Base-by-base conservation (phyloP, 2,329 filamentous ascomycete genomes). In the Apiospora rasikravindrae region DNA sequence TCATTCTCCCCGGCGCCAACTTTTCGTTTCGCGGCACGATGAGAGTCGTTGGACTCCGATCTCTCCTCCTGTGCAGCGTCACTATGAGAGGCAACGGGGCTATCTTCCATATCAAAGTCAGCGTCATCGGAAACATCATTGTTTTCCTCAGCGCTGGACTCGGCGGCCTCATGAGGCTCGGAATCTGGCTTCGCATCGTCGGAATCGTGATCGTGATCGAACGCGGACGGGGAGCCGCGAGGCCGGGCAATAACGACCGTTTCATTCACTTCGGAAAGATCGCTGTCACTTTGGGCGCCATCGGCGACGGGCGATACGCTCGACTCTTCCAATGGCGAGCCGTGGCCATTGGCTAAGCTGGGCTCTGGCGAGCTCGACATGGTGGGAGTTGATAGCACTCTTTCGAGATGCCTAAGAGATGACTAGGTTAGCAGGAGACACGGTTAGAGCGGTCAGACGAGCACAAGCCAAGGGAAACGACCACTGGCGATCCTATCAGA, bases 61-160 rank as follows among this genome's bases (percentile, higher is more conserved):
- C 88, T 85, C 76, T 88, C 88, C 73, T 88, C 87, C 69, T 84
- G 83, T 69, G 79, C 82, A 71, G 82, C 83, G 70, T 87, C 85
- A 72, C 85, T 86, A 70, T 84, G 85, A 2, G 79, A 82, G 53
- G 82, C 84, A 80, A 83, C 89, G 74, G 85, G 83, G 75, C 88
- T 90, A 73, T 90, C 89, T 74, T 90, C 91, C 82, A 92, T 91
- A 80, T 94, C 93, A 79, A 93, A 97, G 82, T 98, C 94, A 75
- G 83, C 91, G 82, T 93, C 91, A 73, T 92, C 90, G 6, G 88
- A 91, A 73, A 84, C 88, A 78, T 90, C 87, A 73, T 89, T 86
- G 33, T 85, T 82, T 57, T 85, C 87, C 1, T 87, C 85, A 53
- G 84, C 84, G 72, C 86, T 84, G 80, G 78, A 80, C 66, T 83